Base-by-base conservation (phyloP, 805 yeast species). In the Priceomyces castillae region DNA sequence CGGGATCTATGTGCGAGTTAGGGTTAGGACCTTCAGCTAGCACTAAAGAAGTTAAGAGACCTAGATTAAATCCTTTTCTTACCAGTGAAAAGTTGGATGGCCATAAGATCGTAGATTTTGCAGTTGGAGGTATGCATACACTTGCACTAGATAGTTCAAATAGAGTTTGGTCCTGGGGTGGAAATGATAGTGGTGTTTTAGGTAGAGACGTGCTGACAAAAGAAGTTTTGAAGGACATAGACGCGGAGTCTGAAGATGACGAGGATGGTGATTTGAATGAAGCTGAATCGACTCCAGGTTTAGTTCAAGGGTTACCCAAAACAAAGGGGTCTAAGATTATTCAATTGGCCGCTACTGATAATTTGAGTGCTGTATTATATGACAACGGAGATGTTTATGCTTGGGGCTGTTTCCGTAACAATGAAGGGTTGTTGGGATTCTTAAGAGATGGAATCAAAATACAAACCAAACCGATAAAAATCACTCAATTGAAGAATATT, bases 161-260 rank as follows among this genome's bases (percentile, higher is more conserved):
- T 51, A 73, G 78, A 46, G 65, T 94, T n/a, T 94, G 97, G 97
- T 86, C 97, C 2, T 94, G 99, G 99, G 99, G 99, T 46, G 86
- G 87, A 37, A 94, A 94, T 54, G 99, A 94, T 57, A 82, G 90
- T 47, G 89, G 85, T 30, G 97, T 87, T 3, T 71, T 94, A 35
- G 99, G 98, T 15, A 81, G 99, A 62, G 87, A 85, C 54, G 84
- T 94, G 0, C 76, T 87, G 0, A 76, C 67, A 9, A 78, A 70
- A 16, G 95, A 84, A 49, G 72, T 75, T 19, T 67, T 87, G 46
- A 83, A 79, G 57, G 87, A 85, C 53, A 78, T 81, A 71, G 87
- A 82, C 52, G 59, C 47, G 10, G 83, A 78, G 38, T 58, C 53
- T 11, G 62, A 58, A n/a, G 87, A 80, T 49, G 71, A 59, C 39